Evolutionary conservation across 2,329 filamentous ascomycete species (phyloP).

Genomic region (Lasiodiplodia sp.): DNA sequence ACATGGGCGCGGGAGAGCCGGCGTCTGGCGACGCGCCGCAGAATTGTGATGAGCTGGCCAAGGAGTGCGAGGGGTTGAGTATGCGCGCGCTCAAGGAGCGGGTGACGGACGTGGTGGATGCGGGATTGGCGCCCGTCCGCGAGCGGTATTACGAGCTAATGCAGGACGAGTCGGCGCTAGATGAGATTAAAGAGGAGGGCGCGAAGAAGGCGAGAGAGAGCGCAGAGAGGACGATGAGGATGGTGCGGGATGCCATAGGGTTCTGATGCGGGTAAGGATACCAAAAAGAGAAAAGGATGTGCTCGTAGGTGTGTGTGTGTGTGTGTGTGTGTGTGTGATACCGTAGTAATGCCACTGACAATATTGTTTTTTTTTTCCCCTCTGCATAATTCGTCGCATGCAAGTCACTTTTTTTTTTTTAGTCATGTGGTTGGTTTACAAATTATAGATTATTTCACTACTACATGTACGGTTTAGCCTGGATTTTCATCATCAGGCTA

Average conservation of each 20-base stretch:
- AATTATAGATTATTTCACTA: conserved; percentile 12
- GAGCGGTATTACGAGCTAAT: conserved; percentile 64
- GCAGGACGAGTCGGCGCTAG: conserved; percentile 57
- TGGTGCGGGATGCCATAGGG: conserved; percentile 23
- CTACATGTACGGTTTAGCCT: background rate
- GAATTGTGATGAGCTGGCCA: conserved; percentile 55
- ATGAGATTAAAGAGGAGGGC: conserved; percentile 65
- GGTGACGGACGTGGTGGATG: conserved; percentile 65
- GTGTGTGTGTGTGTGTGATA: background rate
- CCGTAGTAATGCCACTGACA: background rate
- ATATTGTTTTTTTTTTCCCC: background rate
- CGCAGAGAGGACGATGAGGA: conserved; percentile 60
- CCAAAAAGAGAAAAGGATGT: background rate
- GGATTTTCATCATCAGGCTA: too few relatives aligned
- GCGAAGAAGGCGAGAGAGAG: conserved; percentile 67
- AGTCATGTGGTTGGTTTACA: background rate
- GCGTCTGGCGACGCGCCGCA: conserved; percentile 36
- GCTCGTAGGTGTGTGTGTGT: background rate
- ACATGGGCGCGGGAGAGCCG: conserved; percentile 61
- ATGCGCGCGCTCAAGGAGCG: conserved; percentile 69
- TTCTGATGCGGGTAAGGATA: conserved; percentile 1
- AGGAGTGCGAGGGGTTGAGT: conserved; percentile 52
- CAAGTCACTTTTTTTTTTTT: background rate
- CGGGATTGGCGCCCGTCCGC: conserved; percentile 62
- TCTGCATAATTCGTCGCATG: background rate